Percentiles rank a stretch among this genome's conserved stretches.
Evolutionary conservation across 2,329 filamentous ascomycete species (phyloP).

Genomic region (Dactylellina leptospora): DNA sequence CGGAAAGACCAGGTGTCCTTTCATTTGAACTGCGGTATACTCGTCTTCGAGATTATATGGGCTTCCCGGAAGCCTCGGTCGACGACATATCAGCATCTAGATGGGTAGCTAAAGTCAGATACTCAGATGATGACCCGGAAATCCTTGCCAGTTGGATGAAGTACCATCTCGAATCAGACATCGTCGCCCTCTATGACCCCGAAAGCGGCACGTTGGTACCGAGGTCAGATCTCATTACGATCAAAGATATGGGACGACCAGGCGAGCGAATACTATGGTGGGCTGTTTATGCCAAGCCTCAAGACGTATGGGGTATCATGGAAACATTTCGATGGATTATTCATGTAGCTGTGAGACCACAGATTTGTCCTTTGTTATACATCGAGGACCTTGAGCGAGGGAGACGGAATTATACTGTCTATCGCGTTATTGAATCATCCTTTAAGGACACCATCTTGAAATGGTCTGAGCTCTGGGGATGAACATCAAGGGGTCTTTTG

Average conservation of each 20-base stretch:
- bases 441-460: slow-evolving; percentile 7
- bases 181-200: slow-evolving; percentile 25
- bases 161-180: slow-evolving; percentile 19
- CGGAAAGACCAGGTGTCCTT: slow-evolving; percentile 13
- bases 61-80: slow-evolving; percentile 21
- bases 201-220: slow-evolving; percentile 6
- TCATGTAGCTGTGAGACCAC: slow-evolving; percentile 4
- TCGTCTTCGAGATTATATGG: slow-evolving; percentile 33
- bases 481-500: no score
- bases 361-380: slow-evolving; percentile 16
- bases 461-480: no score
- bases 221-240: slow-evolving; percentile 11
- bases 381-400: slow-evolving; percentile 27
- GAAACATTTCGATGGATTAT: slow-evolving; percentile 8
- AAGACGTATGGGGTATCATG: slow-evolving; percentile 1
- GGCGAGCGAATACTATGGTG: slow-evolving; percentile 24
- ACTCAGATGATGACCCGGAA: slow-evolving; percentile 24
- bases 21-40: slow-evolving; percentile 33
- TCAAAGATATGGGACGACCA: slow-evolving; percentile 28
- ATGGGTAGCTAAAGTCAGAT: slow-evolving; percentile 17
- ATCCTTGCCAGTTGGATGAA: slow-evolving; percentile 23
- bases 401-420: slow-evolving; percentile 18
- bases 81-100: slow-evolving; percentile 17
- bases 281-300: slow-evolving; percentile 12
- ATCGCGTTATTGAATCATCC: slow-evolving; percentile 10